Evolutionary conservation across 176 grass and related monocot species (phyloP), one percentile per base, ranked within the genome.

Genomic region (Chrysopogon serrulatus): DNA sequence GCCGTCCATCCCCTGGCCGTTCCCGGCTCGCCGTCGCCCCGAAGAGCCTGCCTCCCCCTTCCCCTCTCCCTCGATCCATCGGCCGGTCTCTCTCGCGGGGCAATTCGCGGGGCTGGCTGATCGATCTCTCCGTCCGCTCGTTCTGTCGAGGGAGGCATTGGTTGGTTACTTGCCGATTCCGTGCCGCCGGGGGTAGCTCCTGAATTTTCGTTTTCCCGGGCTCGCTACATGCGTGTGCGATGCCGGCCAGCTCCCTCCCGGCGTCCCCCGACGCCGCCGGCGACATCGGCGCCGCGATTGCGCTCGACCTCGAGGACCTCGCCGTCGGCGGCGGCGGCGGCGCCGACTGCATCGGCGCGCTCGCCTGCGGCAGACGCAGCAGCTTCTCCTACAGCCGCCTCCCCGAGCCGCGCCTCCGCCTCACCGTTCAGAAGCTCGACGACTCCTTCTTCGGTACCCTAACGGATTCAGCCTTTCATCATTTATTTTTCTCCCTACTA

Each of bases 361-460:
- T 94, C 47, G 35, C 83, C 37, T 72, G 83, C 68, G 57, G 88
- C 67, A 73, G 79, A 5, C 57, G 88, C 64, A 87, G 43, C 39
- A 95, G 90, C 71, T 93, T 91, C 84, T 93, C 92, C 5, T 95
- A 98, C 74, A 35, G 39, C 69, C 90, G 91, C 56, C 84, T 98
- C 65, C 86, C 90, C 8, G 88, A 92, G 23, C 76, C 84, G 13
- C 79, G 71, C 44, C 81, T 98, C 86, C 85, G 54, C 71, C 90
- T 98, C 73, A 84, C 92, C 78, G 70, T 98, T 68, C 92, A 86
- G 67, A 98, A 95, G 86, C 84, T 98, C 40, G 95, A 98, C 43
- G 90, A 73, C 33, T 95, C 92, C 82, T 86, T 66, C 87, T 98
- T 95, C 87, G 92, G 95, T 49, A 49, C 73, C 19, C 8, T 53